phyloP scores from a whole-genome alignment of 1,284 basidiomycete species.

The Mycosarcoma mackinlayi region DNA sequence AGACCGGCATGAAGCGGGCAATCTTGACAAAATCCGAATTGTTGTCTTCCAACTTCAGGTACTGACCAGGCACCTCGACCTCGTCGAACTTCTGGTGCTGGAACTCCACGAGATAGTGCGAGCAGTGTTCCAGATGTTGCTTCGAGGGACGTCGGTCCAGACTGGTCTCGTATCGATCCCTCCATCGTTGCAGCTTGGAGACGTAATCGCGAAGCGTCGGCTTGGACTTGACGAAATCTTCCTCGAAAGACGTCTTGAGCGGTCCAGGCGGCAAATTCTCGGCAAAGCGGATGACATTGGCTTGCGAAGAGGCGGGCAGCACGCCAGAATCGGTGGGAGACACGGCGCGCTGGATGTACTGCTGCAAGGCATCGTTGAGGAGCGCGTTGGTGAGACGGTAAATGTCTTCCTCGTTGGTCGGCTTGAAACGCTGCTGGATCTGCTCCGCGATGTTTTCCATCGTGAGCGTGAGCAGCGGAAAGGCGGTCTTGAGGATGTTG shows the following conservation, averaged over 20 bases:
- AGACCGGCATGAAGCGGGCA: constrained; percentile 87
- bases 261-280: constrained; percentile 70
- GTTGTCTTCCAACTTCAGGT: constrained; percentile 84
- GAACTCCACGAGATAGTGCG: constrained; percentile 96
- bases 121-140: constrained; percentile 88
- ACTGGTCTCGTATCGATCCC: constrained; percentile 87
- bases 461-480: constrained; percentile 91
- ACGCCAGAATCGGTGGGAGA: constrained; percentile 77
- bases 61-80: constrained; percentile 97
- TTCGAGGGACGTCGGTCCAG: constrained; percentile 84
- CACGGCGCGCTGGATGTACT: constrained; percentile 65
- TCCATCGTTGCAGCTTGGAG: constrained; percentile 87
- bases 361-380: constrained; percentile 74
- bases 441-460: constrained; percentile 99
- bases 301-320: constrained; percentile 73
- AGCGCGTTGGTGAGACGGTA: constrained; percentile 91
- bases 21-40: constrained; percentile 93
- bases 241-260: constrained; percentile 82
- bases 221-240: constrained; percentile 87
- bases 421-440: constrained; percentile 89
- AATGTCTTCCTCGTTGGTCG: constrained; percentile 90
- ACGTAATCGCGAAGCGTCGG: constrained; percentile 89
- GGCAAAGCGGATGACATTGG: constrained; percentile 79
- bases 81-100: constrained; percentile 98
- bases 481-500: constrained; percentile 93